These are phyloP conservation scores for Fusarium heterosporum DNA, from an alignment of 2,329 filamentous ascomycete species.

Conservation along the genomic window DNA sequence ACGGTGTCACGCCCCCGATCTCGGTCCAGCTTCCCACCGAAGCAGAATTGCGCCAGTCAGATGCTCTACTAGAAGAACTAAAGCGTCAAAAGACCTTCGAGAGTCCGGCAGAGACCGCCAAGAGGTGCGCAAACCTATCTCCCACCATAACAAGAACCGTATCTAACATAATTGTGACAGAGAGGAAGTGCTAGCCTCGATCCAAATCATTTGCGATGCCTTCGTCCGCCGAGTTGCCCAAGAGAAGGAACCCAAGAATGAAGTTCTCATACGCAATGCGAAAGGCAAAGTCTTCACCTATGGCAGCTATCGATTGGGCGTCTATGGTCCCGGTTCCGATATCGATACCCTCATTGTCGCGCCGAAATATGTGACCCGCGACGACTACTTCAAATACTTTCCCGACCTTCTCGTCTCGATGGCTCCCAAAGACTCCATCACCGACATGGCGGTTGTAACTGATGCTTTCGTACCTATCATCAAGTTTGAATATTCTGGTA, in stretches of 20 bases:
- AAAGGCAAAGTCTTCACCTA: conserved; percentile 96
- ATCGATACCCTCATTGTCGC: conserved; percentile 96
- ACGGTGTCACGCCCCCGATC: conserved; percentile 85
- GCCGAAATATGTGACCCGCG: conserved; percentile 86
- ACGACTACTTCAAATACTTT: conserved; percentile 93
- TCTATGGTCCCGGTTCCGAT: conserved; percentile 95
- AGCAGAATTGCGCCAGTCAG: conserved; percentile 80
- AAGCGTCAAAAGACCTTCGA: conserved; percentile 94
- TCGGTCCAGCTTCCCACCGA: conserved; percentile 81
- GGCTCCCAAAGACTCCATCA: conserved; percentile 81
- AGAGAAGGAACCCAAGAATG: conserved; percentile 76
- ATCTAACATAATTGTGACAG: conserved; percentile 26
- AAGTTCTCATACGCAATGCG: conserved; percentile 82
- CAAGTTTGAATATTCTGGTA: conserved; percentile 90
- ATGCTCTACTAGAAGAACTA: conserved; percentile 84
- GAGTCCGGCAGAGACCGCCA: conserved; percentile 81
- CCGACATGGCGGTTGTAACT: conserved; percentile 84
- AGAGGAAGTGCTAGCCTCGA: conserved; percentile 74
- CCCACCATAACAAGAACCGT: not conserved
- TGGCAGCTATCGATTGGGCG: conserved; percentile 93
- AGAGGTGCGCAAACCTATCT: conserved; percentile 67
- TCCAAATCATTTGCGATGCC: conserved; percentile 84
- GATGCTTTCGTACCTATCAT: conserved; percentile 97
- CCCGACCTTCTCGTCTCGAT: conserved; percentile 82
- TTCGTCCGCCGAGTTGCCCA: conserved; percentile 87